Percentiles rank a stretch among this genome's conserved stretches.
Evolutionary conservation across 2,329 filamentous ascomycete species (phyloP).

Genomic region (Neurospora crassa): DNA sequence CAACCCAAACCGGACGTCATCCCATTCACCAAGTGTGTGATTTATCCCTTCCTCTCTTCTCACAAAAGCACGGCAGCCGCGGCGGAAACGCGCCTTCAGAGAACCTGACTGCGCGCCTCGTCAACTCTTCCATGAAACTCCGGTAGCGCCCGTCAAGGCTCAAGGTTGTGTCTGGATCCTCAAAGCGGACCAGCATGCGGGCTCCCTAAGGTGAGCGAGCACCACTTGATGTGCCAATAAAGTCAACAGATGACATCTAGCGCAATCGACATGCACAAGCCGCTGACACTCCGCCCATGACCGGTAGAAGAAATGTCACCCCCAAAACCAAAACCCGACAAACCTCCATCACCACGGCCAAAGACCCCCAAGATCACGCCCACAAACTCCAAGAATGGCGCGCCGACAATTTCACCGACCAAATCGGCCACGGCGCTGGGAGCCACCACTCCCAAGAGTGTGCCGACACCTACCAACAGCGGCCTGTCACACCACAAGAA

Average conservation of each 20-base stretch:
- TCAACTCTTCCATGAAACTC: neutral
- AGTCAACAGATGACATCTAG: neutral
- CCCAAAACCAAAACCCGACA: constrained; percentile 16
- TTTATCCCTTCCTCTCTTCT: neutral
- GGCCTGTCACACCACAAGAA: constrained; percentile 24
- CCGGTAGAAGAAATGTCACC: constrained; percentile 17
- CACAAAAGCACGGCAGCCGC: neutral
- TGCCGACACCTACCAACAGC: constrained; percentile 27
- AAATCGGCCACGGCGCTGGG: constrained; percentile 16
- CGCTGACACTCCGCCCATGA: neutral
- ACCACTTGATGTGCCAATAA: neutral
- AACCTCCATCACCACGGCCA: constrained; percentile 8
- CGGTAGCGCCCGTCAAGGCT: neutral
- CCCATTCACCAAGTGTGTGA: neutral
- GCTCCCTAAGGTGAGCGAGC: neutral
- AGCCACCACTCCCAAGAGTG: constrained; percentile 31
- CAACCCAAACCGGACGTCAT: neutral
- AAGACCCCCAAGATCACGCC: constrained; percentile 13
- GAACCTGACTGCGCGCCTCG: neutral
- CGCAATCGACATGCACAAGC: constrained; percentile 2
- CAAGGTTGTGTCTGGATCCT: neutral
- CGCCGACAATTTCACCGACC: constrained; percentile 19
- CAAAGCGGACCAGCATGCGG: neutral
- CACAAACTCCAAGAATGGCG: constrained; percentile 13
- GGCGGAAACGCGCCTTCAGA: neutral